Base-by-base conservation (phyloP, 2,329 filamentous ascomycete species). In the Stachybotrys echinatus region DNA sequence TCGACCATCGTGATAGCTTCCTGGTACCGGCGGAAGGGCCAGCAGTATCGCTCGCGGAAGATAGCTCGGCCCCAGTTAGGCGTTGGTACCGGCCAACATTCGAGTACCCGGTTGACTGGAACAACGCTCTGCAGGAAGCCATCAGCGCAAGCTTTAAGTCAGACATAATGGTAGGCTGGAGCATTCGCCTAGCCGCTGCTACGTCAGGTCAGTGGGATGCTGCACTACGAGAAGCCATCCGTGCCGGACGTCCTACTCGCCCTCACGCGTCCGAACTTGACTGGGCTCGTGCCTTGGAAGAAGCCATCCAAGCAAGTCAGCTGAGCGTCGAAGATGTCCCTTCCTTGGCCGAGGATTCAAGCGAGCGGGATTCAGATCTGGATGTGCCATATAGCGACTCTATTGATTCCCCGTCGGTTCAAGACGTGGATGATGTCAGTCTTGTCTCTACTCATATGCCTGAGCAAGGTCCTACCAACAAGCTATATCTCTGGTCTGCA, bases 191-290 rank as follows among this genome's bases (percentile, higher is more conserved):
- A 21, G 55, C 49, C 53, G 60, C 45, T 51, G 64, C 55, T 48
- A 62, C 50, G 23, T 58, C 54, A 52, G 61, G 58, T 14, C 47
- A 65, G 48, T 75, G 73, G 73, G 59, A 65, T 8, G 58, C 60
- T 18, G 74, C 74, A 4, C 65, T 77, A 38, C 50, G 55, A 6
- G 58, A 60, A 40, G 60, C 60, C 31, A 56, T 59, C 42, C 45
- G 47, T 18, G 49, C 54, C 23, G 48, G 47, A 48, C 50, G 34
- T 23, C 45, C 50, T 38, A 51, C 7, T 38, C 31, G 22, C 6
- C 23, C 40, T 27, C 40, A 34, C 27, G 51, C 19, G 34, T 44
- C 53, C 37, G 52, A 50, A 45, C 52, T 55, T 55, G 53, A 45
- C 19, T 46, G 44, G 44, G 42, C 21, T 4, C 21, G 14, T 23